phyloP scores from a whole-genome alignment of 345 rosid genomes.

The Mallotus nudiflorus region DNA sequence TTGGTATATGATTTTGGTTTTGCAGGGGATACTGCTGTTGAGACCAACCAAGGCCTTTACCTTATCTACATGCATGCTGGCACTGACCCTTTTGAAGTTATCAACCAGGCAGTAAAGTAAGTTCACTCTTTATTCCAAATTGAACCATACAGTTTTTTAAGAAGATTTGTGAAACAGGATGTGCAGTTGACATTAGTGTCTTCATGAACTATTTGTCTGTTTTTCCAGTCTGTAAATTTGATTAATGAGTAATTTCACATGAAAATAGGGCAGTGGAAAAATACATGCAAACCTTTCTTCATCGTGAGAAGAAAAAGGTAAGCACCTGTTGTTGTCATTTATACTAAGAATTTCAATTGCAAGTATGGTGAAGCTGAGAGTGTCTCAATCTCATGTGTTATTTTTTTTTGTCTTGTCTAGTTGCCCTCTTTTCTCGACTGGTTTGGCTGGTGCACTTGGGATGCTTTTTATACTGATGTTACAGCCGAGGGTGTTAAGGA shows the following conservation, averaged over 20 bases:
- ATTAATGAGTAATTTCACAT: not conserved
- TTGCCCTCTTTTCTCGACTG: constrained; percentile 88
- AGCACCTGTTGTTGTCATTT: constrained; percentile 7
- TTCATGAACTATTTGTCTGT: not conserved
- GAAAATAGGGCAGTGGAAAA: constrained; percentile 74
- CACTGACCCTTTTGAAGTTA: constrained; percentile 93
- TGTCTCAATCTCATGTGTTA: constrained; percentile 15
- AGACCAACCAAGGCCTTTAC: constrained; percentile 78
- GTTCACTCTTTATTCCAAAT: constrained; percentile 22
- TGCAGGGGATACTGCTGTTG: constrained; percentile 90
- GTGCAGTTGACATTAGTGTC: too few relatives aligned
- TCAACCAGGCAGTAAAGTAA: constrained; percentile 84
- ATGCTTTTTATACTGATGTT: constrained; percentile 95
- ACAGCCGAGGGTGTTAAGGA: constrained; percentile 93
- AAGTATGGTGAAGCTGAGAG: not conserved
- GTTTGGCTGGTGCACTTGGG: constrained; percentile 99
- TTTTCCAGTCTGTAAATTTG: not conserved
- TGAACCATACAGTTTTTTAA: not conserved
- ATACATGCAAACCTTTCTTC: constrained; percentile 83
- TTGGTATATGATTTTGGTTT: constrained; percentile 42
- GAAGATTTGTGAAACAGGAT: not conserved
- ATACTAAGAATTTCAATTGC: not conserved
- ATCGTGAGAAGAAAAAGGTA: constrained; percentile 88
- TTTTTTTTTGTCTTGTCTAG: constrained; percentile 35
- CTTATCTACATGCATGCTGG: constrained; percentile 96